These are phyloP conservation scores for Apiosordaria backusii DNA, from an alignment of 495 filamentous ascomycete species.

Conservation along the genomic window DNA sequence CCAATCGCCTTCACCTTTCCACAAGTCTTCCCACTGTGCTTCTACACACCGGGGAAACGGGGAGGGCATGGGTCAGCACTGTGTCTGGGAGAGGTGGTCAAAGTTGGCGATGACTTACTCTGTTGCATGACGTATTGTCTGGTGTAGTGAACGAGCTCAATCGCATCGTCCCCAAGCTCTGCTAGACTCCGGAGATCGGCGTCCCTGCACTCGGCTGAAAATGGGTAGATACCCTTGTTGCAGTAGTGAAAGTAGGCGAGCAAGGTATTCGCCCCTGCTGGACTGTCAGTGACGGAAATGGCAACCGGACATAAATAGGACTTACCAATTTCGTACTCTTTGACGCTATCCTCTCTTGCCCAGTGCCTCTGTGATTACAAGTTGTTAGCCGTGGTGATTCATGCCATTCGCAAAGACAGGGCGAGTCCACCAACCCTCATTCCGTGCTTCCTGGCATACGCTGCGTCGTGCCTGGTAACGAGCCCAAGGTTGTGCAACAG, in stretches of 20 bases:
- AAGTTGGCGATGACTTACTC: slow-evolving; percentile 34
- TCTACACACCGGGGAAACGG: slow-evolving; percentile 31
- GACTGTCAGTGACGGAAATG: slow-evolving; percentile 6
- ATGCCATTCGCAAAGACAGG: neutral
- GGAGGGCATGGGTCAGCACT: slow-evolving; percentile 11
- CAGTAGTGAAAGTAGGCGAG: slow-evolving; percentile 58
- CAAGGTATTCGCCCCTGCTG: slow-evolving; percentile 53
- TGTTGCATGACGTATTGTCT: slow-evolving; percentile 34
- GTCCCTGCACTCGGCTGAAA: slow-evolving; percentile 48
- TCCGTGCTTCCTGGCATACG: slow-evolving; percentile 52
- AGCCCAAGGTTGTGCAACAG: slow-evolving; percentile 56
- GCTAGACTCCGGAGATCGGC: slow-evolving; percentile 44
- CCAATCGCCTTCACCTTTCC: neutral
- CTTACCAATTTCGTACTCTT: slow-evolving; percentile 51
- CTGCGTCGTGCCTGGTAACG: slow-evolving; percentile 53
- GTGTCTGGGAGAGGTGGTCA: neutral
- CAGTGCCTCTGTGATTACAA: slow-evolving; percentile 40
- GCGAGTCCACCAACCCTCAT: slow-evolving; percentile 40
- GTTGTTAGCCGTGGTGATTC: neutral
- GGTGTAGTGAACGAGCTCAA: slow-evolving; percentile 40
- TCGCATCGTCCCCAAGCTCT: slow-evolving; percentile 39
- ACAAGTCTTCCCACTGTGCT: slow-evolving; percentile 33
- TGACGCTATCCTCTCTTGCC: slow-evolving; percentile 48
- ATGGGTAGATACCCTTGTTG: slow-evolving; percentile 52
- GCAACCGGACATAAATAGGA: neutral